These are phyloP conservation scores for Umbelopsis sp. DNA, from an alignment of 192 early-diverging fungal species.

Conservation along the genomic window DNA sequence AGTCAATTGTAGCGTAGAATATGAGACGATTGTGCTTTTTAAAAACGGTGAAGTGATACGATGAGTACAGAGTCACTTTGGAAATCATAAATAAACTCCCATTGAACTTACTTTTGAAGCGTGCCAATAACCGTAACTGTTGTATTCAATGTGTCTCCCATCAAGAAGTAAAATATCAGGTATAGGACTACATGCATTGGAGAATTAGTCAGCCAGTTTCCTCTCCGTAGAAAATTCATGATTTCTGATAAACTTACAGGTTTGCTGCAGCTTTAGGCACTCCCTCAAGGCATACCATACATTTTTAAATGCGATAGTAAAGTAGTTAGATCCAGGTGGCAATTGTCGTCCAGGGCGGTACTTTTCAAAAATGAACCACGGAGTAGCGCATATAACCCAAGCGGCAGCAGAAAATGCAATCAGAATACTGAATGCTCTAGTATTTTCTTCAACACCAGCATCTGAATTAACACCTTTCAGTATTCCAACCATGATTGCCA, in stretches of 20 bases:
- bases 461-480: constrained; percentile 8
- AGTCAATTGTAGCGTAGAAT: constrained; percentile 10
- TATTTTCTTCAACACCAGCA: constrained; percentile 13
- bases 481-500: constrained; percentile 18
- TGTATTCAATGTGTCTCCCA: constrained; percentile 14
- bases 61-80: no score
- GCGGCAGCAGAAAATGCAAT: constrained; percentile 17
- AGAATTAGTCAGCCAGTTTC: neutral
- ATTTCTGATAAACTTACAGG: neutral
- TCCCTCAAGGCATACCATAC: constrained; percentile 1
- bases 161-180: constrained; percentile 14
- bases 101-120: constrained; percentile 11
- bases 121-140: constrained; percentile 1
- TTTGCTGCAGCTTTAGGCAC: constrained; percentile 19
- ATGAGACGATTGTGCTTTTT: neutral
- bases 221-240: no score
- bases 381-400: constrained; percentile 8
- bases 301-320: neutral
- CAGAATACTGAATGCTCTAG: constrained; percentile 13
- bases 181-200: neutral
- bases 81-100: no score
- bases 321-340: neutral
- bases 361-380: constrained; percentile 15
- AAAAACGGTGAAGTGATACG: neutral
- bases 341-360: neutral